A percentile compares a stretch with the other conserved stretches of the same genome.
Conservation (phyloP, 345 rosid species). For the Brassica cretica region DNA sequence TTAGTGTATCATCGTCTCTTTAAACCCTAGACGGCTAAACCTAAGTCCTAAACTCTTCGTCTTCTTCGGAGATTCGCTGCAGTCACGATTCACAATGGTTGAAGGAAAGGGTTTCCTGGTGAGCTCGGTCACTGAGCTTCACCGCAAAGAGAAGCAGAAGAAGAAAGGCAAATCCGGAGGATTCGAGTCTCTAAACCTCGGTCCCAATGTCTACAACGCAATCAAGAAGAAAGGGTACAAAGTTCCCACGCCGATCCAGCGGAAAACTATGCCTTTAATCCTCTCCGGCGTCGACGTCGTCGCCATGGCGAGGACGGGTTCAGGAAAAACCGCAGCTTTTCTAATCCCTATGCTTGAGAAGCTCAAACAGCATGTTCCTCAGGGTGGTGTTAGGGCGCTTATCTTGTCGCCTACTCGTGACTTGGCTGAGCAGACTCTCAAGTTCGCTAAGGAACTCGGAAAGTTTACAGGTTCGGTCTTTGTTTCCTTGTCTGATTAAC, state of each 20-base stretch:
- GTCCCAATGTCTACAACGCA: constrained; percentile 67
- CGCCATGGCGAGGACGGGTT: constrained; percentile 98
- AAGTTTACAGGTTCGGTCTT: constrained; percentile 62
- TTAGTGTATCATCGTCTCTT: neutral
- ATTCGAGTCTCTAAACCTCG: constrained; percentile 81
- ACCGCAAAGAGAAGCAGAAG: constrained; percentile 58
- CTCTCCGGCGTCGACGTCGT: constrained; percentile 93
- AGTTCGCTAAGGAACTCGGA: constrained; percentile 89
- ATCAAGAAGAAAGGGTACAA: constrained; percentile 86
- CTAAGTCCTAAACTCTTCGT: neutral
- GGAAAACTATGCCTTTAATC: constrained; percentile 95
- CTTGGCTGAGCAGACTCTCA: constrained; percentile 91
- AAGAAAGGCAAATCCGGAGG: constrained; percentile 97
- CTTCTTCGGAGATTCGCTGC: neutral
- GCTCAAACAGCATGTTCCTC: constrained; percentile 77
- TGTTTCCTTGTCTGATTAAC: neutral
- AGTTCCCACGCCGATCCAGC: constrained; percentile 94
- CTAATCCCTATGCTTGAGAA: constrained; percentile 89
- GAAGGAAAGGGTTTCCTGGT: constrained; percentile 39
- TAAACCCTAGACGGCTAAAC: constrained; percentile 25
- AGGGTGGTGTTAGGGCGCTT: constrained; percentile 81
- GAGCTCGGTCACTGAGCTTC: constrained; percentile 83
- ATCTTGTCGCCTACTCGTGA: constrained; percentile 93
- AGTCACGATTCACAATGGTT: constrained; percentile 31
- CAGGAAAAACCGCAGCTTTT: constrained; percentile 96